Evolutionary conservation across 1,139 yeast species (phyloP).

Genomic region (Diutina ranongensis): DNA sequence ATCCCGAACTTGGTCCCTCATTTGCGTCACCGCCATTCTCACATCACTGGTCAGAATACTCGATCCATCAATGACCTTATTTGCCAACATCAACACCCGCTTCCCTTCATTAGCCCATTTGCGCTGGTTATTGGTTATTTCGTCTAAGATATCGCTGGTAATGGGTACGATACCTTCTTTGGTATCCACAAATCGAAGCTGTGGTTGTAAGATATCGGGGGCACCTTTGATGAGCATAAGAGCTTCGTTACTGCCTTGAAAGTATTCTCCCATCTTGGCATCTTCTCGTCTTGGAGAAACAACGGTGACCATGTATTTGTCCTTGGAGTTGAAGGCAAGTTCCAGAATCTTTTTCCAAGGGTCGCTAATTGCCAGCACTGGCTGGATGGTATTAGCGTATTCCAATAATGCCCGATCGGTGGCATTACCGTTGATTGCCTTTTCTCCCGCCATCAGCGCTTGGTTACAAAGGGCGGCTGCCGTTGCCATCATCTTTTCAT

Average conservation of each 20-base stretch:
- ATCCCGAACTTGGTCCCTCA: slow-evolving; percentile 7
- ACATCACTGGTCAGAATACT: slow-evolving; percentile 7
- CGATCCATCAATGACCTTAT: slow-evolving; percentile 14
- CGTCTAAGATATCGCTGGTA: slow-evolving; percentile 11
- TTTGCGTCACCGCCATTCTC: slow-evolving; percentile 7
- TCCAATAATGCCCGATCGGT: slow-evolving; percentile 36
- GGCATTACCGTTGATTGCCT: slow-evolving; percentile 32
- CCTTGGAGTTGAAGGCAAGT: slow-evolving; percentile 35
- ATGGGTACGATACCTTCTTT: not conserved
- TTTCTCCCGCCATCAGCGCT: slow-evolving; percentile 17
- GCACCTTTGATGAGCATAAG: slow-evolving; percentile 36
- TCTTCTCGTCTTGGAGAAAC: slow-evolving; percentile 10
- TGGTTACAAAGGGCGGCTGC: slow-evolving; percentile 32
- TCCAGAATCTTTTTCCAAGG: slow-evolving; percentile 19
- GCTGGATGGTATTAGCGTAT: slow-evolving; percentile 19
- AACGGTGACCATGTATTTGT: slow-evolving; percentile 34
- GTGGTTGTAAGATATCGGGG: slow-evolving; percentile 32
- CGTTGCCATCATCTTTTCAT: slow-evolving; percentile 12
- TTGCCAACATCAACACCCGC: slow-evolving; percentile 33
- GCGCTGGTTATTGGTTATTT: slow-evolving; percentile 19
- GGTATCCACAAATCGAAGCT: slow-evolving; percentile 17
- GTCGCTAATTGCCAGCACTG: slow-evolving; percentile 9
- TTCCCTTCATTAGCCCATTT: slow-evolving; percentile 32
- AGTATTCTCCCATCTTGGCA: too few relatives aligned
- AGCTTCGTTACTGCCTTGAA: too few relatives aligned